Percentiles rank a stretch among this genome's conserved stretches.
phyloP scores from a whole-genome alignment of 108 stramenopile genomes.

The Hondaea fermentalgiana region DNA sequence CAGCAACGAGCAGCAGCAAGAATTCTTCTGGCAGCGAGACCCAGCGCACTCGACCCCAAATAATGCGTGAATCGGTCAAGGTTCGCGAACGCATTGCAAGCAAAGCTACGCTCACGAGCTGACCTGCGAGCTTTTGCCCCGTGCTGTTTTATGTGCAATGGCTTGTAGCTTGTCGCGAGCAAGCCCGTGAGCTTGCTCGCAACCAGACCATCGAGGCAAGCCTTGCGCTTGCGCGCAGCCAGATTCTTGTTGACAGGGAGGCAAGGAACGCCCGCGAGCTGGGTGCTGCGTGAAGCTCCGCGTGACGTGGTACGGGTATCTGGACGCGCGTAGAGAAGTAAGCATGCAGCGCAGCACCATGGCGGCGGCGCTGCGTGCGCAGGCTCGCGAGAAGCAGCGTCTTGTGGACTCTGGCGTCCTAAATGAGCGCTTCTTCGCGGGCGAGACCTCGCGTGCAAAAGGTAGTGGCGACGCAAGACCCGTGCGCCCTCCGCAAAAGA shows the following conservation, averaged over 20 bases:
- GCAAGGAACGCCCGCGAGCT: background rate
- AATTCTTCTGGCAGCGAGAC: too few species aligned
- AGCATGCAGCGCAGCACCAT: background rate
- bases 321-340: background rate
- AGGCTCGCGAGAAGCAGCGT: background rate
- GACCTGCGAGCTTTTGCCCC: too few species aligned
- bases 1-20: too few species aligned
- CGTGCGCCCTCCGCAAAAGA: background rate
- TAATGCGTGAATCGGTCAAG: too few species aligned
- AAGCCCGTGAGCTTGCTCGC: too few species aligned
- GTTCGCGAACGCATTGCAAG: too few species aligned
- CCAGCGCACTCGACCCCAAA: too few species aligned
- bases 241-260: background rate
- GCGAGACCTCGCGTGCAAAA: background rate
- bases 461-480: background rate
- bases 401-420: background rate
- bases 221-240: too few species aligned
- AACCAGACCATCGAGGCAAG: too few species aligned
- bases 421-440: background rate
- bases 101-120: too few species aligned
- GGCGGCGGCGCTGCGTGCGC: background rate
- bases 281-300: background rate
- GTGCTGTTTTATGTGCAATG: too few species aligned
- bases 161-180: too few species aligned
- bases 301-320: background rate